These are phyloP conservation scores for Ogataea hybrid DNA, from an alignment of 1,139 yeast species.

Conservation along the genomic window DNA sequence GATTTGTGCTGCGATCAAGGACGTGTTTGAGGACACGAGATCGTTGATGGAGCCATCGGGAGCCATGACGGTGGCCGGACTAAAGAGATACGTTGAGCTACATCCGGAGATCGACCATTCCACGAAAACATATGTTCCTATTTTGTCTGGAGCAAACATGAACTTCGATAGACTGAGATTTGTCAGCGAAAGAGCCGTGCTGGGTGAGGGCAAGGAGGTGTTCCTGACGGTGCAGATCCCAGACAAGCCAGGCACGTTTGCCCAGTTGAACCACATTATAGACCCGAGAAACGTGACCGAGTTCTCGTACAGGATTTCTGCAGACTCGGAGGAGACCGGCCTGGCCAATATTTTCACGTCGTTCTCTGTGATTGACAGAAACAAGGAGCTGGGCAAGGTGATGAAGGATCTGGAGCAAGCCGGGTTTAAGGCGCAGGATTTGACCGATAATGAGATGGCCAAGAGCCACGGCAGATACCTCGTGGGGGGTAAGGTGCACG, in stretches of 20 bases:
- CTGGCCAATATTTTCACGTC: constrained; percentile 82
- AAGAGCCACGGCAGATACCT: too few species aligned
- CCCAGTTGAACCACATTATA: constrained; percentile 66
- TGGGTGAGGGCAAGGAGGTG: constrained; percentile 97
- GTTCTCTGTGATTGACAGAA: too few species aligned
- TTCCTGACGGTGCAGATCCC: constrained; percentile 89
- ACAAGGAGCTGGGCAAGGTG: too few species aligned
- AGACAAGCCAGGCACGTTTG: constrained; percentile 88
- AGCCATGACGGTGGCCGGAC: constrained; percentile 95
- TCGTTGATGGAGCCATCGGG: too few species aligned
- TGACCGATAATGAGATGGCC: too few species aligned
- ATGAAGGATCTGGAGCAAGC: too few species aligned
- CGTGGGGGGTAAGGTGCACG: too few species aligned
- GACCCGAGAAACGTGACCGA: constrained; percentile 91
- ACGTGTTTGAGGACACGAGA: too few species aligned
- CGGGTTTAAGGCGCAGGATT: too few species aligned
- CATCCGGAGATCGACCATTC: constrained; percentile 72
- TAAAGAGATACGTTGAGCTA: constrained; percentile 70
- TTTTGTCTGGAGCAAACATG: constrained; percentile 96
- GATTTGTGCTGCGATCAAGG: too few species aligned
- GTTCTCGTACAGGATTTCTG: constrained; percentile 71
- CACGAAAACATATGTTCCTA: constrained; percentile 74
- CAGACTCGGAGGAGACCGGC: constrained; percentile 36
- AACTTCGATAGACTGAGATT: constrained; percentile 94
- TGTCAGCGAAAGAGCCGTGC: constrained; percentile 96